Conservation (phyloP, 805 yeast species). For the Hanseniaspora lachancei region DNA sequence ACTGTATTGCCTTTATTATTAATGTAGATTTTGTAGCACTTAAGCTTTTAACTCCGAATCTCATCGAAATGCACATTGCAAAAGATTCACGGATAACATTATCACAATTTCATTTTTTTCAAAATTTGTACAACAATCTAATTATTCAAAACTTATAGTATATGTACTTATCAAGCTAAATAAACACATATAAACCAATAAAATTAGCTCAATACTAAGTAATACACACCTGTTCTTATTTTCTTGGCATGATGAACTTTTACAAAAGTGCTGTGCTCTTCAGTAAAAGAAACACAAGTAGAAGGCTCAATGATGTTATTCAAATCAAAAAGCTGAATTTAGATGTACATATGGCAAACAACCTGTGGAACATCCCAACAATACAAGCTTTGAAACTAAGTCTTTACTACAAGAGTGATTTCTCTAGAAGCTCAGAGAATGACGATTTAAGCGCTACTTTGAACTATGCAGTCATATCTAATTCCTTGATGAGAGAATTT, state of each 20-base stretch:
- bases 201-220: too few relatives aligned
- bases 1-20: too few relatives aligned
- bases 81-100: too few relatives aligned
- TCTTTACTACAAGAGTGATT: conserved; percentile 50
- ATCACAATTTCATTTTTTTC: too few relatives aligned
- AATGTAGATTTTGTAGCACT: too few relatives aligned
- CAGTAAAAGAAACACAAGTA: neutral
- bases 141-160: too few relatives aligned
- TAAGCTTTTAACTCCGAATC: too few relatives aligned
- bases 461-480: conserved; percentile 75
- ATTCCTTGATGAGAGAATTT: conserved; percentile 38
- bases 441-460: conserved; percentile 75
- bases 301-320: conserved; percentile 14
- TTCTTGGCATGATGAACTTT: conserved; percentile 16
- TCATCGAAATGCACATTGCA: too few relatives aligned
- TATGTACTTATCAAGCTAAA: too few relatives aligned
- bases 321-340: conserved; percentile 45
- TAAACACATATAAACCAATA: too few relatives aligned
- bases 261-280: neutral
- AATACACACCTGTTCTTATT: neutral
- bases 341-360: conserved; percentile 54
- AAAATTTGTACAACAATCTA: too few relatives aligned
- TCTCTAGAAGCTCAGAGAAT: conserved; percentile 56
- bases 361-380: conserved; percentile 57
- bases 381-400: conserved; percentile 56